Conservation (phyloP, 208 protist genomes). For the Kentomonas sorsogonicus region DNA sequence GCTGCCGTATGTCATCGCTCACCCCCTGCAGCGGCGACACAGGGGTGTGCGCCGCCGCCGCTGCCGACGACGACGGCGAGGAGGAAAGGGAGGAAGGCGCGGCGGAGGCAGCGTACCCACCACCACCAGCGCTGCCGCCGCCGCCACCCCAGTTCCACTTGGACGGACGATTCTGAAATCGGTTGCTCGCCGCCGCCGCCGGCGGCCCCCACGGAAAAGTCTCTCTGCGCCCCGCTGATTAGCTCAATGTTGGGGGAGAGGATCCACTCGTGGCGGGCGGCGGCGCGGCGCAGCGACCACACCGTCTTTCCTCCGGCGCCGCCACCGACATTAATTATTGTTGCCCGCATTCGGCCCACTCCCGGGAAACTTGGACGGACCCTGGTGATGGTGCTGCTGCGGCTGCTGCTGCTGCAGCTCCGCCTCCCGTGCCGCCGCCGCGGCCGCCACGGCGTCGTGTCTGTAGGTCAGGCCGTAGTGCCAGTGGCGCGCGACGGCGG, state of each 20-base stretch:
- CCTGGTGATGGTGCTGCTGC: not conserved
- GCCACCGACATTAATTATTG: too few species aligned
- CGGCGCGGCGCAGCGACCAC: too few species aligned
- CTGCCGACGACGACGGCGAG: not conserved
- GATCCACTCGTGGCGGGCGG: too few species aligned
- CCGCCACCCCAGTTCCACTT: not conserved
- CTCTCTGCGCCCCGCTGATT: too few species aligned
- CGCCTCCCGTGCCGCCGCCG: slow-evolving; percentile 37
- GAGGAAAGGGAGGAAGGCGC: slow-evolving; percentile 3
- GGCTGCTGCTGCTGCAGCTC: slow-evolving; percentile 27
- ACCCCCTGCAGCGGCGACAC: too few species aligned
- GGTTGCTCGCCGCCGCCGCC: too few species aligned
- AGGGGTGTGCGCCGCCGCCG: not conserved
- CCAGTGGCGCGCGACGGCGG: slow-evolving; percentile 46
- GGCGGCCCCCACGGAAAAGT: too few species aligned
- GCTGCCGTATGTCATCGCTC: slow-evolving; percentile 29
- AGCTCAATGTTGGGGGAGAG: too few species aligned
- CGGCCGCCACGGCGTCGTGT: slow-evolving; percentile 13
- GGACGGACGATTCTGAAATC: slow-evolving; percentile 13
- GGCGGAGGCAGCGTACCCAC: not conserved
- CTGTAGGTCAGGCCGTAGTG: slow-evolving; percentile 68
- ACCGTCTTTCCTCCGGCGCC: too few species aligned
- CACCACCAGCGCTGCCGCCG: slow-evolving; percentile 1
- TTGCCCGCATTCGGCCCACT: too few species aligned
- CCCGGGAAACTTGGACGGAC: too few species aligned